A percentile compares a stretch with the other conserved stretches of the same genome.
phyloP scores from a whole-genome alignment of 768 basidiomycete species.

The Russula abietina region DNA sequence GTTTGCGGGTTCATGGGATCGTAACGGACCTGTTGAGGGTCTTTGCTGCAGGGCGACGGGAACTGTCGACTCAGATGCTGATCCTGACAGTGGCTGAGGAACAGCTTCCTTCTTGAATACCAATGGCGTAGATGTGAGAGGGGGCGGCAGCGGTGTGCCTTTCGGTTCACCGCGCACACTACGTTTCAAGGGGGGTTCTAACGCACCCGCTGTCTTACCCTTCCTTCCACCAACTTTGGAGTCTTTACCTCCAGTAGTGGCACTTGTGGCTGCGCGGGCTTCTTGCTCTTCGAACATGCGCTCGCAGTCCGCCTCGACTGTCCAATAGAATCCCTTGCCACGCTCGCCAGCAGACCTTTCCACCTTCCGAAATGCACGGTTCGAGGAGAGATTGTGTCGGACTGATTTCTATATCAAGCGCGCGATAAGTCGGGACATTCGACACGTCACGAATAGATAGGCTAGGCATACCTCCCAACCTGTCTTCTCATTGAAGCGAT shows the following conservation, averaged over 20 bases:
- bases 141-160: conserved; percentile 57
- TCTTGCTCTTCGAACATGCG: conserved; percentile 69
- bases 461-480: conserved; percentile 82
- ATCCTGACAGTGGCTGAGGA: conserved; percentile 10
- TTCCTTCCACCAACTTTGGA: conserved; percentile 47
- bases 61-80: conserved; percentile 21
- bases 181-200: conserved; percentile 63
- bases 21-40: conserved; percentile 24
- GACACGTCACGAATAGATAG: conserved; percentile 6
- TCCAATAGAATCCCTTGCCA: conserved; percentile 93
- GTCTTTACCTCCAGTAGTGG: conserved; percentile 34
- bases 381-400: conserved; percentile 90
- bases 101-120: conserved; percentile 38
- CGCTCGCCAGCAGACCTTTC: conserved; percentile 79
- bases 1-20: conserved; percentile 22
- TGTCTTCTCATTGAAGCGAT: conserved; percentile 70
- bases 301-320: conserved; percentile 69
- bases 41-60: conserved; percentile 10
- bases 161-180: conserved; percentile 61
- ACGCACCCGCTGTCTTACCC: conserved; percentile 43
- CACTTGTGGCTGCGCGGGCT: conserved; percentile 34
- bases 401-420: conserved; percentile 60
- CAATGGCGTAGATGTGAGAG: conserved; percentile 60
- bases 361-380: conserved; percentile 86
- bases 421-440: background rate